A percentile compares a stretch with the other conserved stretches of the same genome.
Conservation (phyloP, 1,139 yeast genomes). For the Kodamaea sp. region DNA sequence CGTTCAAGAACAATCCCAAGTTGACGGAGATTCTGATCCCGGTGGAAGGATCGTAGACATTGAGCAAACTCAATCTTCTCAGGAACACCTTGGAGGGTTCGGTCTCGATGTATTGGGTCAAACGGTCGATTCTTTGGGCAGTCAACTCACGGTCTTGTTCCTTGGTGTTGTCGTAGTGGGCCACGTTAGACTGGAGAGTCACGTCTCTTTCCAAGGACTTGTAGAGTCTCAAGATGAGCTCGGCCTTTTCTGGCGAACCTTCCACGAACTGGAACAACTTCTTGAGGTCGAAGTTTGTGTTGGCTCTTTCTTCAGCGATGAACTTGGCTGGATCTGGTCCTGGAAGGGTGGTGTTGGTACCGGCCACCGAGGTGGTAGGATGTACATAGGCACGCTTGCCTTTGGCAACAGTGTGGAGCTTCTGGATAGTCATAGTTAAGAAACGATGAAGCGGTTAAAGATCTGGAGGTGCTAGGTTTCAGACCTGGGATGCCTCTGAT, state of each 20-base stretch:
- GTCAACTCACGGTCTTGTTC: slow-evolving; percentile 53
- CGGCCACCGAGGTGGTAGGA: too few relatives aligned
- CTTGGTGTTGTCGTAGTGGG: slow-evolving; percentile 55
- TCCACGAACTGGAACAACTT: slow-evolving; percentile 46
- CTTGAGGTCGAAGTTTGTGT: slow-evolving; percentile 44
- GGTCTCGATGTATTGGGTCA: slow-evolving; percentile 49
- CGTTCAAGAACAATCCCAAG: slow-evolving; percentile 67
- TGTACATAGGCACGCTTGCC: too few relatives aligned
- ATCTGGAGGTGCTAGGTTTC: too few relatives aligned
- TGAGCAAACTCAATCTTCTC: slow-evolving; percentile 43
- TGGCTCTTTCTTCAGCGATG: slow-evolving; percentile 49
- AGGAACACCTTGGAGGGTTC: slow-evolving; percentile 48
- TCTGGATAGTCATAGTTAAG: too few relatives aligned
- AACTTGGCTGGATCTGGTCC: slow-evolving; percentile 25
- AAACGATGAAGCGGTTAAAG: too few relatives aligned
- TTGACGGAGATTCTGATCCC: slow-evolving; percentile 60
- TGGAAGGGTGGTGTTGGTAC: slow-evolving; percentile 7
- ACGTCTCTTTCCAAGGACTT: slow-evolving; percentile 57
- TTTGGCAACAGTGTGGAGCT: too few relatives aligned
- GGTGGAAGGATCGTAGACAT: slow-evolving; percentile 61
- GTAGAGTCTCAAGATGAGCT: slow-evolving; percentile 46
- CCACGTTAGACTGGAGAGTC: slow-evolving; percentile 44
- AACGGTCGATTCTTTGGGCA: slow-evolving; percentile 38
- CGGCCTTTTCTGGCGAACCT: slow-evolving; percentile 50
- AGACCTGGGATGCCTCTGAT: too few relatives aligned